Conservation (phyloP, 2,329 filamentous ascomycete species). For the Pseudophaeomoniella oleicola region DNA sequence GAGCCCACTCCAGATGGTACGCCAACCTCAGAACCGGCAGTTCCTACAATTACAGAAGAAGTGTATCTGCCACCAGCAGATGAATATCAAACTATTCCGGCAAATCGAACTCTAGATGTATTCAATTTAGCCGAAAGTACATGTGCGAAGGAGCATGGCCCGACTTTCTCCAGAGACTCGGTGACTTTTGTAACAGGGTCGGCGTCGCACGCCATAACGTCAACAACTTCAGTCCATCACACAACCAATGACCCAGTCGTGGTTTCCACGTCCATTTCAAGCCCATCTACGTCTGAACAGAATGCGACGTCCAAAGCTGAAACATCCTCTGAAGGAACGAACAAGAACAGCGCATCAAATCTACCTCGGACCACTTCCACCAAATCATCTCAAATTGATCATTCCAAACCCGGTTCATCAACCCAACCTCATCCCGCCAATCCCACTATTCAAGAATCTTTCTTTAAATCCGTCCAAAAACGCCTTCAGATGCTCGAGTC, state of each 20-base stretch:
- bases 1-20: background rate
- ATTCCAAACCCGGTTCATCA: constrained; percentile 17
- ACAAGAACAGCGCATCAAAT: background rate
- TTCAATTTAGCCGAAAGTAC: background rate
- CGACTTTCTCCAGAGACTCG: background rate
- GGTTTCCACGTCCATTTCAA: background rate
- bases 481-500: constrained; percentile 79
- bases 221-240: background rate
- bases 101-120: background rate
- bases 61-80: background rate
- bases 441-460: constrained; percentile 88
- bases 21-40: background rate
- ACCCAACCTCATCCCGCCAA: constrained; percentile 39
- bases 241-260: background rate
- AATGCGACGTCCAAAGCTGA: constrained; percentile 3
- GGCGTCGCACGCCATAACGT: background rate
- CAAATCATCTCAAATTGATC: constrained; percentile 5
- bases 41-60: background rate
- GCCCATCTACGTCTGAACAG: background rate
- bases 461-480: constrained; percentile 94
- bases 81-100: background rate
- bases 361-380: background rate
- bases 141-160: background rate
- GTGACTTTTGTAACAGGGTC: background rate
- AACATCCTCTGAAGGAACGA: constrained; percentile 2